phyloP scores from a whole-genome alignment of 331 rosid species.

The Phaseolus coccineus region DNA sequence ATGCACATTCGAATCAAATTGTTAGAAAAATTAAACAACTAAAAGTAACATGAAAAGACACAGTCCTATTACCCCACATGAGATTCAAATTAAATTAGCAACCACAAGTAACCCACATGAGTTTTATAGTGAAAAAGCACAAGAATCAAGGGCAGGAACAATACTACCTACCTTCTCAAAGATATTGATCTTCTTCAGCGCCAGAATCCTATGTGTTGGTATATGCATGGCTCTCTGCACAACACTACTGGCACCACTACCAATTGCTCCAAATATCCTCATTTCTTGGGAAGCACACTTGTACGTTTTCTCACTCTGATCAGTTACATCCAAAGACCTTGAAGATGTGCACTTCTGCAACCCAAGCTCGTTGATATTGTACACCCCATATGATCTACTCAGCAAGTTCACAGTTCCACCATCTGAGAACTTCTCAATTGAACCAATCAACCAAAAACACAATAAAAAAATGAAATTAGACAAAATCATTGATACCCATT shows the following conservation, averaged over 20 bases:
- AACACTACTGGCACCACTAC: conserved; percentile 96
- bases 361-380: conserved; percentile 89
- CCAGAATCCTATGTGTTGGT: conserved; percentile 83
- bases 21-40: neutral
- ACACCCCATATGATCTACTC: conserved; percentile 92
- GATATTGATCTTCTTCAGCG: conserved; percentile 91
- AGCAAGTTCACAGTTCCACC: conserved; percentile 90
- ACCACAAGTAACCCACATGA: neutral
- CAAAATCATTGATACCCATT: conserved; percentile 5
- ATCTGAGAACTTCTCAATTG: conserved; percentile 70
- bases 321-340: conserved; percentile 56
- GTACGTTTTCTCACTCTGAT: conserved; percentile 74
- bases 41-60: conserved; percentile 9
- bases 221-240: conserved; percentile 98
- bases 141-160: conserved; percentile 9
- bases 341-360: conserved; percentile 89
- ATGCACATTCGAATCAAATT: neutral
- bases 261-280: conserved; percentile 95
- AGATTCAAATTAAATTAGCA: conserved; percentile 14
- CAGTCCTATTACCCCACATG: conserved; percentile 3
- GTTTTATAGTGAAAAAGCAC: neutral
- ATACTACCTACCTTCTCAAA: conserved; percentile 86
- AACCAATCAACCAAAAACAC: conserved; percentile 26
- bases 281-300: conserved; percentile 85
- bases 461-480: conserved; percentile 6